Conservation (phyloP, 495 filamentous ascomycete species). For the Astrothelium subdiscretum region DNA sequence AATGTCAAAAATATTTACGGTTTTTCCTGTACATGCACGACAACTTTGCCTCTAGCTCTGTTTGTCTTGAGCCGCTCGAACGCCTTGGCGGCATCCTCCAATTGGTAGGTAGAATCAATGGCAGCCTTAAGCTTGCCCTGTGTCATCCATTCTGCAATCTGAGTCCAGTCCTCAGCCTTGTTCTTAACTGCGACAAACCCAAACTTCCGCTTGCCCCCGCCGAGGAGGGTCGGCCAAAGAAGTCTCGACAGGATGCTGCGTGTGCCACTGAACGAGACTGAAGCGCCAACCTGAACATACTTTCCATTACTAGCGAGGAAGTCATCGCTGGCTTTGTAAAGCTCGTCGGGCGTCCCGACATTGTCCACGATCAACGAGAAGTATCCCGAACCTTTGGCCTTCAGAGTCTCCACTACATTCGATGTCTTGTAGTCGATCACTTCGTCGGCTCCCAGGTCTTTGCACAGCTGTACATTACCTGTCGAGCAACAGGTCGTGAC, state of each 20-base stretch:
- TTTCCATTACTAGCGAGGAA: conserved; percentile 42
- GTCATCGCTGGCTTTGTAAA: conserved; percentile 45
- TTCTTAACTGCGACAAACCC: conserved; percentile 33
- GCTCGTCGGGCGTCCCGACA: conserved; percentile 36
- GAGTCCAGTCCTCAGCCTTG: conserved; percentile 35
- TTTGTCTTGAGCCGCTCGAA: conserved; percentile 51
- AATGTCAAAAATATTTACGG: not conserved
- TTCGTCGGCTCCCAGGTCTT: conserved; percentile 51
- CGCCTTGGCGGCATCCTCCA: conserved; percentile 50
- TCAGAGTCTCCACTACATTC: conserved; percentile 39
- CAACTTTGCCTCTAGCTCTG: conserved; percentile 56
- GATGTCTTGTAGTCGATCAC: conserved; percentile 55
- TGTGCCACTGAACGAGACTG: conserved; percentile 3
- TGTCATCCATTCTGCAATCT: conserved; percentile 48
- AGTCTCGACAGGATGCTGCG: conserved; percentile 22
- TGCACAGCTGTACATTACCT: conserved; percentile 30
- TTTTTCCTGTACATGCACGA: conserved; percentile 40
- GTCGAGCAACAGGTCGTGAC: conserved; percentile 25
- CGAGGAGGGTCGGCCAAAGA: conserved; percentile 45
- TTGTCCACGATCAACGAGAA: conserved; percentile 54
- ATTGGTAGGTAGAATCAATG: conserved; percentile 49
- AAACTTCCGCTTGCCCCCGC: conserved; percentile 51
- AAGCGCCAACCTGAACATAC: conserved; percentile 43
- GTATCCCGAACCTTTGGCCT: conserved; percentile 33
- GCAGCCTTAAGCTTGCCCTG: conserved; percentile 50